A percentile compares a stretch with the other conserved stretches of the same genome.
These are phyloP conservation scores for Apiospora malaysiana DNA, from an alignment of 2,329 filamentous ascomycete species.

Conservation along the genomic window DNA sequence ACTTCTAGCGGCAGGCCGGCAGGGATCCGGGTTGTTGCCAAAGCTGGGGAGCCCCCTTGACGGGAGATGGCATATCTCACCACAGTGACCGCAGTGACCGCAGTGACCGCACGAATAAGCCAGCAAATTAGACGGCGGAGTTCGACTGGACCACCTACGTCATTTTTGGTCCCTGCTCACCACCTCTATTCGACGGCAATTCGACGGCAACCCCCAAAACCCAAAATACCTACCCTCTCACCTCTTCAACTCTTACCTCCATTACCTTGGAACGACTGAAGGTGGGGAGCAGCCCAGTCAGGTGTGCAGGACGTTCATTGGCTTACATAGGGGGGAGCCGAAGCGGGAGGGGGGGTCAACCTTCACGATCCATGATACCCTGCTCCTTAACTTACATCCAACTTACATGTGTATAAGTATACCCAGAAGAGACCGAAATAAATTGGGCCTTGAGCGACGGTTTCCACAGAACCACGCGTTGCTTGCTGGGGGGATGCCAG, in stretches of 20 bases:
- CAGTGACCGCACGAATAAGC: constrained; percentile 11
- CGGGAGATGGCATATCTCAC: constrained; percentile 3
- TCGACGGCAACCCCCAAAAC: neutral
- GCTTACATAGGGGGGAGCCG: neutral
- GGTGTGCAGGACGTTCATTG: neutral
- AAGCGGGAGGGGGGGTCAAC: neutral
- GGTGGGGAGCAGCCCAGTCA: neutral
- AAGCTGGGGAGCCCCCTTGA: constrained; percentile 18
- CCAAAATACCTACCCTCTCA: neutral
- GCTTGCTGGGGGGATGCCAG: constrained; percentile 7
- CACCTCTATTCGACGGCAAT: constrained; percentile 1
- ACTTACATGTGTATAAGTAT: too few relatives aligned
- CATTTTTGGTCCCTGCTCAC: constrained; percentile 4
- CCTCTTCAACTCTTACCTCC: too few relatives aligned
- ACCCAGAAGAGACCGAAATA: neutral
- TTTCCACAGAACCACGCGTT: constrained; percentile 15
- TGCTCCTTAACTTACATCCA: neutral
- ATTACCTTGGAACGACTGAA: neutral
- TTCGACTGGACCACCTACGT: constrained; percentile 2
- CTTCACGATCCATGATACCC: neutral
- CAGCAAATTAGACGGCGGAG: constrained; percentile 10
- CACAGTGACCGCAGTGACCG: neutral
- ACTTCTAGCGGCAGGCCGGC: neutral
- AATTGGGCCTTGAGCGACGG: neutral
- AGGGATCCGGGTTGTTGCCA: constrained; percentile 1